phyloP scores from a whole-genome alignment of 2,329 filamentous ascomycete genomes.

The Blastomyces percursus region DNA sequence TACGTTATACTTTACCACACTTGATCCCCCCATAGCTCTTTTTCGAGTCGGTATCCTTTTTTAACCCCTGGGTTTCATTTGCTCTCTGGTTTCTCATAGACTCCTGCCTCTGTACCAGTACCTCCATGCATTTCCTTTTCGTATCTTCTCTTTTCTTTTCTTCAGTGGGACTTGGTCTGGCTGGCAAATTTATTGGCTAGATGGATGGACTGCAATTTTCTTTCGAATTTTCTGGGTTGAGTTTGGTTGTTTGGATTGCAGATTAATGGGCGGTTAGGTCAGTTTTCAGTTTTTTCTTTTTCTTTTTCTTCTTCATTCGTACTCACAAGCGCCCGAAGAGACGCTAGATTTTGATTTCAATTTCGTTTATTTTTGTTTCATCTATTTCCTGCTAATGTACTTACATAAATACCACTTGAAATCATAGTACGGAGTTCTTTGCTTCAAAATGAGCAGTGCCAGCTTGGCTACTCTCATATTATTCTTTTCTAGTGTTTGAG shows the following conservation, averaged over 20 bases:
- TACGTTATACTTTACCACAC: neutral
- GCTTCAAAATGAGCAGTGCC: no score
- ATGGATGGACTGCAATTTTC: neutral
- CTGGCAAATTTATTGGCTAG: neutral
- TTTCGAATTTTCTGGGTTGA: neutral
- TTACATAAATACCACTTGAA: no score
- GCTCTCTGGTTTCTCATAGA: neutral
- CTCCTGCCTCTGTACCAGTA: neutral
- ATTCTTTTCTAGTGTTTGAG: no score
- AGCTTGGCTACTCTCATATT: no score
- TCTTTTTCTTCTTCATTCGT: neutral
- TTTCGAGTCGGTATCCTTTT: constrained; percentile 4
- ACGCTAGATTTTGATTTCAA: neutral
- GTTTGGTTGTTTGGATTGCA: neutral
- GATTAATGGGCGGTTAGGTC: neutral
- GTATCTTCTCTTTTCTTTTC: constrained; percentile 6
- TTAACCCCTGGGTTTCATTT: neutral
- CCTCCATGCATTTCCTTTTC: neutral
- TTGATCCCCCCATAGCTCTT: neutral
- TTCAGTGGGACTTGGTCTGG: constrained; percentile 1
- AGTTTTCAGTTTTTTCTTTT: neutral
- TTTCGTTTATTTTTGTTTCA: neutral
- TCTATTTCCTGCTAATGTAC: neutral
- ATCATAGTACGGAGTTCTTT: no score
- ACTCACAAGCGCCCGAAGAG: neutral